These are phyloP conservation scores for Lasiodiplodia sp. DNA, from an alignment of 2,329 filamentous ascomycete species.

Conservation along the genomic window DNA sequence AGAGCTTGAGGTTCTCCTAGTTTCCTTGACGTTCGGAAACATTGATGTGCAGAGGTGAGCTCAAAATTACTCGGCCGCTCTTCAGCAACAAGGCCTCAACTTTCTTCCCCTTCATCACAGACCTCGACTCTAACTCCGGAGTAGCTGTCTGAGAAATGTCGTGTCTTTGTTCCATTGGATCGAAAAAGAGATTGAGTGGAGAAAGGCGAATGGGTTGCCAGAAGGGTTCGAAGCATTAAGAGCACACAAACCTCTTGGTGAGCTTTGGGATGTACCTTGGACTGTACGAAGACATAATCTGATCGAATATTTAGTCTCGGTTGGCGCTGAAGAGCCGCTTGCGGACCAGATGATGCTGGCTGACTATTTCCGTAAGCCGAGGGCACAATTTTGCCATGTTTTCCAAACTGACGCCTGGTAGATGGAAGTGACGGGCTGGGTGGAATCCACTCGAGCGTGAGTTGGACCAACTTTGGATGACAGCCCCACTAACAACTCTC, in stretches of 20 bases:
- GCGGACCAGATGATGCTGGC: conserved; percentile 77
- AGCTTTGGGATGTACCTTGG: conserved; percentile 4
- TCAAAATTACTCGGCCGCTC: background rate
- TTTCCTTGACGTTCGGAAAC: conserved; percentile 94
- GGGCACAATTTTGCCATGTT: background rate
- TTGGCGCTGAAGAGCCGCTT: conserved; percentile 85
- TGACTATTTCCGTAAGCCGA: conserved; percentile 78
- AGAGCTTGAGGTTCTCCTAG: conserved; percentile 83
- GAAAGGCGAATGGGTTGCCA: conserved; percentile 70
- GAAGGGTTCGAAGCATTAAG: conserved; percentile 77
- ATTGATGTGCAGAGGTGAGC: conserved; percentile 80
- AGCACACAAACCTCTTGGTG: conserved; percentile 73
- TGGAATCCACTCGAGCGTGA: conserved; percentile 56
- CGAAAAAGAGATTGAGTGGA: conserved; percentile 87
- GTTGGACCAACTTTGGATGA: conserved; percentile 25
- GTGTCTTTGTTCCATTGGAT: conserved; percentile 91
- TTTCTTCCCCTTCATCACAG: background rate
- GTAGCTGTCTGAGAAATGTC: conserved; percentile 83
- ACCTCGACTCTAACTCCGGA: background rate
- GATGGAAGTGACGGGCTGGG: conserved; percentile 59
- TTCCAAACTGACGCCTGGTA: conserved; percentile 34
- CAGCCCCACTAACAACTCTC: background rate
- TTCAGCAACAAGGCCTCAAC: background rate
- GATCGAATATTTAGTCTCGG: conserved; percentile 63
- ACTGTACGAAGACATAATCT: background rate